These are phyloP conservation scores for Reutealis trisperma DNA, from an alignment of 345 rosid genomes.

Conservation along the genomic window DNA sequence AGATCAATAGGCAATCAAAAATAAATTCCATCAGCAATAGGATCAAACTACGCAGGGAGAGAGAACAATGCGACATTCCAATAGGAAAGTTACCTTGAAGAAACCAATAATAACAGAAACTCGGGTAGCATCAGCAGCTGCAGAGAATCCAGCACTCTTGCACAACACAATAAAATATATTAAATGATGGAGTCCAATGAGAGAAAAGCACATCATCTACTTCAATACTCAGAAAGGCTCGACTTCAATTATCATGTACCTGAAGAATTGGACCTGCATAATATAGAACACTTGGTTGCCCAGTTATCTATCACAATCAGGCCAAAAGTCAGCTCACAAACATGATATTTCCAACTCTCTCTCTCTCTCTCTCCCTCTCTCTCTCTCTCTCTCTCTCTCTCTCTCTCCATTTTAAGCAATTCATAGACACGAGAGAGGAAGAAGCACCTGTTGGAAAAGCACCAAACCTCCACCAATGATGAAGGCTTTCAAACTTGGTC, in stretches of 20 bases:
- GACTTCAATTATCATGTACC: slow-evolving; percentile 21
- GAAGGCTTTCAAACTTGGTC: slow-evolving; percentile 89
- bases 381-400: background rate
- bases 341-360: slow-evolving; percentile 6
- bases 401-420: background rate
- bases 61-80: background rate
- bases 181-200: background rate
- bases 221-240: slow-evolving; percentile 13
- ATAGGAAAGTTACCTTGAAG: slow-evolving; percentile 29
- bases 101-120: slow-evolving; percentile 36
- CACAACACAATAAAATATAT: slow-evolving; percentile 10
- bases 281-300: slow-evolving; percentile 39
- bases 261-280: slow-evolving; percentile 41
- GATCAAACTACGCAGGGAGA: slow-evolving; percentile 4
- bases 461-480: slow-evolving; percentile 93
- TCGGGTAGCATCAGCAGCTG: slow-evolving; percentile 39
- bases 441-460: slow-evolving; percentile 87
- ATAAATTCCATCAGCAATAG: slow-evolving; percentile 4
- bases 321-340: slow-evolving; percentile 21
- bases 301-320: slow-evolving; percentile 33
- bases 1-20: background rate
- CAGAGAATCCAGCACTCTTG: slow-evolving; percentile 41
- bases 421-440: slow-evolving; percentile 12
- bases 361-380: background rate
- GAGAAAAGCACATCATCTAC: slow-evolving; percentile 6